Base-by-base conservation (phyloP, 2,329 filamentous ascomycete genomes). In the Botrytis cinerea region DNA sequence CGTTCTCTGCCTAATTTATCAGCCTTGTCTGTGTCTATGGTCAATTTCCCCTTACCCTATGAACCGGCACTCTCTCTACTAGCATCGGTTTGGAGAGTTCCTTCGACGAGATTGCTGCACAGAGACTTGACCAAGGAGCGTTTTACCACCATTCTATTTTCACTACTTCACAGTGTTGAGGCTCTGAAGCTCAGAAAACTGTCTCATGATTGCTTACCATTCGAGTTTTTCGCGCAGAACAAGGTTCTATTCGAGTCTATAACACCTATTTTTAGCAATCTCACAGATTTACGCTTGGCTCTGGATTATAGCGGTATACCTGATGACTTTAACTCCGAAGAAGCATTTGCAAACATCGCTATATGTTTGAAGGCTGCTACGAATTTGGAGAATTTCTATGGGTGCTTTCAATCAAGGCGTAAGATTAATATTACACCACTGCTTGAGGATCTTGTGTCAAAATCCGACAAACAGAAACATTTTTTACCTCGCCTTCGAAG, bases 161-260 rank as follows among this genome's bases (percentile, higher is more conserved):
- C 12, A 45, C 45, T 35, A 20, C 38, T 72, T 16, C 59, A 59
- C 28, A 74, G 45, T 2, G 46, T 74, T 48, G 32, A 28, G 4
- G 20, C n/a, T n/a, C 28, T 51, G 43, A 57, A 68, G 38, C 57
- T 80, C 18, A 73, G 68, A 40, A 70, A 46, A 4, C 66, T 80
- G 28, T 75, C 74, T 7, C 79, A 80, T 57, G 79, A 80, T 69
- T 71, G 76, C 12, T 70, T 80, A 14, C 78, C 79, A 4, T 78
- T 80, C 63, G 78, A 80, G 61, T 80, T 80, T 74, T 80, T 80
- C 63, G 74, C 75, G 16, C 77, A 79, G 54, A 74, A 75, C 40
- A 46, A 60, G 3, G 57, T 25, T 10, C 40, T 73, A 10, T 74
- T 78, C 25, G 64, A 69, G 14, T 68, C 73, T n/a, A 64, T 79